phyloP scores from a whole-genome alignment of 495 filamentous ascomycete genomes.

The Penicilliopsis zonata region DNA sequence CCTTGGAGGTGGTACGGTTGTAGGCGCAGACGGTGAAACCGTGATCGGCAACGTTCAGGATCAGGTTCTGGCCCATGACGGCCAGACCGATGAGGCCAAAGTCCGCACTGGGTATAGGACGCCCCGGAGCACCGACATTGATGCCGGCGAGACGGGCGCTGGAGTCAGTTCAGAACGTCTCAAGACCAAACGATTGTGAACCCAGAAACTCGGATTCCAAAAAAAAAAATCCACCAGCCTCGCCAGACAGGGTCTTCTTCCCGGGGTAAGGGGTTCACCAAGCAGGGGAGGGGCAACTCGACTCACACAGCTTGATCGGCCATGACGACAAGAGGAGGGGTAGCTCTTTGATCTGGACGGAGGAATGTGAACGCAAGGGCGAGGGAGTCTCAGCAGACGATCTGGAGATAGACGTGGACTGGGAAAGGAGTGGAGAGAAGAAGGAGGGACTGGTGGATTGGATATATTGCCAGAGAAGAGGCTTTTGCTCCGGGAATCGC shows the following conservation, averaged over 20 bases:
- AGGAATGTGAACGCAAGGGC: conserved; percentile 4
- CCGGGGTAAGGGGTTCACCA: too few species aligned
- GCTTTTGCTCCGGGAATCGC: too few species aligned
- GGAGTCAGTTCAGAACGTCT: conserved; percentile 48
- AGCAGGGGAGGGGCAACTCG: too few species aligned
- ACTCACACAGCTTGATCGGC: conserved; percentile 49
- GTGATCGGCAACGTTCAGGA: conserved; percentile 94
- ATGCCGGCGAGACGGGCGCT: conserved; percentile 83
- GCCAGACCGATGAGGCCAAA: conserved; percentile 99
- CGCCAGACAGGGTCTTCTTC: too few species aligned
- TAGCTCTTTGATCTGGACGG: conserved; percentile 2
- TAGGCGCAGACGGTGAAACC: conserved; percentile 92
- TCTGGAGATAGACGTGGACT: background rate
- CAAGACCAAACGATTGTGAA: conserved; percentile 1
- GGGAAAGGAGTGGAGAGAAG: background rate
- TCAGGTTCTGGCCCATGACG: conserved; percentile 98
- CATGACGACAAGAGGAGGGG: conserved; percentile 24
- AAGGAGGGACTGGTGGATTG: conserved; percentile 5
- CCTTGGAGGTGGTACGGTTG: conserved; percentile 97
- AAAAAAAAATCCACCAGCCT: background rate
- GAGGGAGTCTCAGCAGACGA: conserved; percentile 2
- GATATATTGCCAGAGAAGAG: conserved; percentile 2
- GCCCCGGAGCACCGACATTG: conserved; percentile 58
- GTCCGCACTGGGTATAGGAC: conserved; percentile 51
- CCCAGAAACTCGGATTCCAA: background rate